These are phyloP conservation scores for Vaccinium darrowii DNA, from an alignment of 148 eudicot genomes.

Conservation along the genomic window DNA sequence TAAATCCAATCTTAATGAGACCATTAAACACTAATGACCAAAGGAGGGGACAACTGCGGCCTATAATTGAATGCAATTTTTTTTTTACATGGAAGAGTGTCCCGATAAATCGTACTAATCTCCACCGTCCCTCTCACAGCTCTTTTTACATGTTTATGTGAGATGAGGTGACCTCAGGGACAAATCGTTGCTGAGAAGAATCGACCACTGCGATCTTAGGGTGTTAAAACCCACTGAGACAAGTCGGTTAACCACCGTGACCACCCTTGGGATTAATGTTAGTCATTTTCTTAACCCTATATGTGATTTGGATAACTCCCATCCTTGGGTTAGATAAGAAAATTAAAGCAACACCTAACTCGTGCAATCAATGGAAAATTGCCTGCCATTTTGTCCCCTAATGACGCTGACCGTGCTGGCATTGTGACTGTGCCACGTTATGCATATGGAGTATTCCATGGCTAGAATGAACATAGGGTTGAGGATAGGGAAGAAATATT, in stretches of 20 bases:
- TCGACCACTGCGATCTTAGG: no score
- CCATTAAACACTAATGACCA: slow-evolving; percentile 23
- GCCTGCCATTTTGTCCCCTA: not conserved
- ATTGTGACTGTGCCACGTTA: not conserved
- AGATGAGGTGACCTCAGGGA: no score
- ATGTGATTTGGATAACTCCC: not conserved
- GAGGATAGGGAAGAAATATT: not conserved
- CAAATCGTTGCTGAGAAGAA: no score
- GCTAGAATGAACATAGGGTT: no score
- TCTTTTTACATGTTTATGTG: no score
- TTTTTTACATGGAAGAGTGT: no score
- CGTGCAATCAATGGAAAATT: slow-evolving; percentile 14
- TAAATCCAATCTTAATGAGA: slow-evolving; percentile 18
- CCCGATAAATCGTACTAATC: no score
- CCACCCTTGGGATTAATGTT: no score
- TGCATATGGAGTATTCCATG: not conserved
- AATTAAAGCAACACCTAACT: slow-evolving; percentile 11
- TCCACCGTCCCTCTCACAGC: no score
- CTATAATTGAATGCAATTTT: slow-evolving; percentile 8
- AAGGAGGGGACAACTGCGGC: slow-evolving; percentile 31
- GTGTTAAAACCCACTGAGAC: no score
- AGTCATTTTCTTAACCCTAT: slow-evolving; percentile 19
- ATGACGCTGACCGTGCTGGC: not conserved
- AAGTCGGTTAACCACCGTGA: no score
- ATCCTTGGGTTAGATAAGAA: not conserved